Conservation (phyloP, 768 basidiomycete genomes). For the Termitomyces bulborhizus region DNA sequence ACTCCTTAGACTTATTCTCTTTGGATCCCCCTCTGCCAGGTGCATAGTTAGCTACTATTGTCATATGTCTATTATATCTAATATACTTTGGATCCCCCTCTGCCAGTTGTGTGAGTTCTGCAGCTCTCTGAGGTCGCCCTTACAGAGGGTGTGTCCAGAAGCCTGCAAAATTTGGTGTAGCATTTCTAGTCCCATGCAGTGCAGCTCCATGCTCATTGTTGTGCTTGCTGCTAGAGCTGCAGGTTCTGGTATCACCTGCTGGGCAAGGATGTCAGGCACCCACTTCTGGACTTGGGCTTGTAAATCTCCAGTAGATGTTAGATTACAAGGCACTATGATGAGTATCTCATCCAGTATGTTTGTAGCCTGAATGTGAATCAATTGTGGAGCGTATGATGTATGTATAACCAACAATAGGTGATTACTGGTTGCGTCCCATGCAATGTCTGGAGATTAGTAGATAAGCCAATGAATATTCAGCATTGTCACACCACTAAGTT, state of each 20-base stretch:
- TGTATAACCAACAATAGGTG: conserved; percentile 79
- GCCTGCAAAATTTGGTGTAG: conserved; percentile 87
- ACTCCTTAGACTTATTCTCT: too few relatives aligned
- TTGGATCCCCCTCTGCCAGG: too few relatives aligned
- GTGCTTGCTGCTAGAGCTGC: conserved; percentile 26
- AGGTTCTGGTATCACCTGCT: conserved; percentile 61
- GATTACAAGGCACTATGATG: conserved; percentile 66
- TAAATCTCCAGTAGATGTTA: conserved; percentile 51
- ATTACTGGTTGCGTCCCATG: conserved; percentile 76
- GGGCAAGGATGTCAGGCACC: conserved; percentile 78
- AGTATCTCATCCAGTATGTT: conserved; percentile 83
- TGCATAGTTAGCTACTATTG: too few relatives aligned
- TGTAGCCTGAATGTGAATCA: conserved; percentile 85
- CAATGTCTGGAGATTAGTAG: conserved; percentile 72
- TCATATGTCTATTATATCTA: too few relatives aligned
- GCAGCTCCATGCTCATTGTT: conserved; percentile 62
- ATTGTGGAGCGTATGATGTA: conserved; percentile 60
- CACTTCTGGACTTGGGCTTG: conserved; percentile 72
- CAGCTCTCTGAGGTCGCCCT: too few relatives aligned
- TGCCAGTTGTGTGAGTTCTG: too few relatives aligned
- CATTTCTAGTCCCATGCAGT: conserved; percentile 84
- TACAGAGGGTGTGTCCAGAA: conserved; percentile 86
- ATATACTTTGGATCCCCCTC: too few relatives aligned
- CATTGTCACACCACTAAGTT: conserved; percentile 71
- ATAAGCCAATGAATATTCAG: conserved; percentile 87